Percentiles rank a stretch among this genome's conserved stretches.
Evolutionary conservation across 345 rosid genomes (phyloP).

Genomic region (Raphanus raphanistrum): DNA sequence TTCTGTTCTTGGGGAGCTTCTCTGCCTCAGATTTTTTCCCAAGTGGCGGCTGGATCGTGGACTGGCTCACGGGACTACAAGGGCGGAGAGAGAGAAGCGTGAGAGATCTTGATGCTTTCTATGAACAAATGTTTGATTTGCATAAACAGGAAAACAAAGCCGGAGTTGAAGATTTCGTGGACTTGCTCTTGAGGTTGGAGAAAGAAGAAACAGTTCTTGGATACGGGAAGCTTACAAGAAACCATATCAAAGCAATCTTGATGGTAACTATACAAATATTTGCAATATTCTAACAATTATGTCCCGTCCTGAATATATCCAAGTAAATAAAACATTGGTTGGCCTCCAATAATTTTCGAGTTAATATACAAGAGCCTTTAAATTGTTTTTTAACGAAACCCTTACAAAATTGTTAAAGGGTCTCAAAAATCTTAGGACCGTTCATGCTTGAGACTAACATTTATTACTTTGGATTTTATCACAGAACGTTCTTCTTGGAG

Average conservation of each 20-base stretch:
- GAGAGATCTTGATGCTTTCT: slow-evolving; percentile 41
- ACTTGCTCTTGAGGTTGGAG: slow-evolving; percentile 33
- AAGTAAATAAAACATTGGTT: neutral
- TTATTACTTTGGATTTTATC: neutral
- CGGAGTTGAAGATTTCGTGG: slow-evolving; percentile 41
- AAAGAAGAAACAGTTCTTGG: slow-evolving; percentile 30
- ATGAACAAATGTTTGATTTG: slow-evolving; percentile 44
- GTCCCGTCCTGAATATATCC: neutral
- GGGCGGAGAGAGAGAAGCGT: slow-evolving; percentile 34
- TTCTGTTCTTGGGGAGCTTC: slow-evolving; percentile 36
- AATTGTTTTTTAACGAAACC: too few species aligned
- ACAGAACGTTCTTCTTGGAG: slow-evolving; percentile 40
- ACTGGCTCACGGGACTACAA: slow-evolving; percentile 40
- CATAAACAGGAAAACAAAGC: slow-evolving; percentile 35
- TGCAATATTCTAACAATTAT: neutral
- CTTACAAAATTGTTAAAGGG: neutral
- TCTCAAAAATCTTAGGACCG: neutral
- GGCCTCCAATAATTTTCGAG: neutral
- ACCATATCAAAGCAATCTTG: slow-evolving; percentile 36
- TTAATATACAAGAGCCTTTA: neutral
- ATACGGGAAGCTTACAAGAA: slow-evolving; percentile 19
- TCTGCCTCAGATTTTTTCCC: slow-evolving; percentile 41
- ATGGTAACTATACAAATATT: slow-evolving; percentile 23
- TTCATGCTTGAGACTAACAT: neutral
- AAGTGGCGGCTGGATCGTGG: slow-evolving; percentile 42